Conservation (phyloP, 164 flowering plant species). For the Vitis rotundifolia region DNA sequence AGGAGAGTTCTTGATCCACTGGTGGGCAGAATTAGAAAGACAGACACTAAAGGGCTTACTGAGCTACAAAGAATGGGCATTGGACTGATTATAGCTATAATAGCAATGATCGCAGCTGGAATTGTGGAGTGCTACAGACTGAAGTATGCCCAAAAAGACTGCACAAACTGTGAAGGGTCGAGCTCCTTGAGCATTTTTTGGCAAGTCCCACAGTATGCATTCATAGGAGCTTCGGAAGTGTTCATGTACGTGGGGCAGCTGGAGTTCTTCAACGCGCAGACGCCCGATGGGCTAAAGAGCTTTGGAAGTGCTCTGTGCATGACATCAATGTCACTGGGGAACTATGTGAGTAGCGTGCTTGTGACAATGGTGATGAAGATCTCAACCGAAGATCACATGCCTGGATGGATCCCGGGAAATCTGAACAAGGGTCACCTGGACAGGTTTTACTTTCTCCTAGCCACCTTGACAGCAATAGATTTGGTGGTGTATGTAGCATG, state of each 20-base stretch:
- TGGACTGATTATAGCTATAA: conserved; percentile 73
- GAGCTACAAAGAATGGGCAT: conserved; percentile 94
- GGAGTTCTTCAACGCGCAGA: conserved; percentile 87
- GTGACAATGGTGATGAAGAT: conserved; percentile 81
- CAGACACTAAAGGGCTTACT: conserved; percentile 49
- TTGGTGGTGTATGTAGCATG: conserved; percentile 57
- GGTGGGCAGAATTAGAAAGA: conserved; percentile 44
- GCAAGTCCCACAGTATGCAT: conserved; percentile 88
- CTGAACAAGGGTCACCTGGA: conserved; percentile 91
- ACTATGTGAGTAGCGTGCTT: conserved; percentile 81
- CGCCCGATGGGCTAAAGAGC: conserved; percentile 90
- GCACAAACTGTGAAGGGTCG: conserved; percentile 59
- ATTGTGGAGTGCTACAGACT: conserved; percentile 73
- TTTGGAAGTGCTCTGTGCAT: conserved; percentile 94
- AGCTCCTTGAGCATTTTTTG: conserved; percentile 87
- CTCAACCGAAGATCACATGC: conserved; percentile 57
- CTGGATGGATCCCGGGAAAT: conserved; percentile 94
- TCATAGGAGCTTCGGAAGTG: conserved; percentile 90
- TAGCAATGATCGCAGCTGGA: conserved; percentile 87
- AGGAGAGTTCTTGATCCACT: conserved; percentile 68
- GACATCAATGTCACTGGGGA: conserved; percentile 92
- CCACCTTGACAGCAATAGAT: conserved; percentile 59
- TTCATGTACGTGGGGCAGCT: conserved; percentile 94
- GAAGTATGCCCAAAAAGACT: conserved; percentile 52
- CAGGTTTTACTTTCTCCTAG: conserved; percentile 80